These are phyloP conservation scores for Trebouxia gelatinosa DNA, from an alignment of 163 green algal species.

Conservation along the genomic window DNA sequence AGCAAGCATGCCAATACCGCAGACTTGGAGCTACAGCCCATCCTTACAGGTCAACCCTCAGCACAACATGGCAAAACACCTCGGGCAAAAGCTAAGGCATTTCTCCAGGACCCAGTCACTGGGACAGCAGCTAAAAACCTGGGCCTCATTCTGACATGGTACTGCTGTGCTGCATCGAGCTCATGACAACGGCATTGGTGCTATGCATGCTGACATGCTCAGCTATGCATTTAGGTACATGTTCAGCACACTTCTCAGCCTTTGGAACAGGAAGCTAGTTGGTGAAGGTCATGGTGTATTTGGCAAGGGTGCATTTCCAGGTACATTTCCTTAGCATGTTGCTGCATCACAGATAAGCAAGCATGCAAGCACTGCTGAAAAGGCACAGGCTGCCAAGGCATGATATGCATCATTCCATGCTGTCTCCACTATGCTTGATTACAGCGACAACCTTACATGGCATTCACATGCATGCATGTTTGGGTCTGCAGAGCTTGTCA, in stretches of 20 bases:
- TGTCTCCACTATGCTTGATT: no score
- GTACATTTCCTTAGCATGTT: no score
- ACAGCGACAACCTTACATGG: no score
- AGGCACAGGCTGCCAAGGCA: no score
- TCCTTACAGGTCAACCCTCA: conserved; percentile 15
- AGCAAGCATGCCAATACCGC: neutral
- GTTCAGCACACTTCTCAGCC: conserved; percentile 73
- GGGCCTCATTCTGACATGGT: conserved; percentile 29
- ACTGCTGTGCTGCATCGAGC: neutral
- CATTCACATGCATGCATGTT: no score
- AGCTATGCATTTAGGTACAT: conserved; percentile 68
- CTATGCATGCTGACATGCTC: neutral
- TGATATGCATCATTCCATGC: no score
- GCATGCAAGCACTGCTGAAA: no score
- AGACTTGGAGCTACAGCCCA: conserved; percentile 33
- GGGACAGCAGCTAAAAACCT: conserved; percentile 26
- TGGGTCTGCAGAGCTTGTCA: no score
- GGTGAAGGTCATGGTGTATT: conserved; percentile 75
- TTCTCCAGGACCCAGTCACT: conserved; percentile 21
- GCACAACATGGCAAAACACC: neutral
- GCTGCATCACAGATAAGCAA: no score
- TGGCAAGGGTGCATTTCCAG: conserved; percentile 72
- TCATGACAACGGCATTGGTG: neutral
- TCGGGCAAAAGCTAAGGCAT: neutral
- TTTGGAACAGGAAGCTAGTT: conserved; percentile 85